phyloP scores from a whole-genome alignment of 208 protist species.

The Crithidia thermophila region DNA sequence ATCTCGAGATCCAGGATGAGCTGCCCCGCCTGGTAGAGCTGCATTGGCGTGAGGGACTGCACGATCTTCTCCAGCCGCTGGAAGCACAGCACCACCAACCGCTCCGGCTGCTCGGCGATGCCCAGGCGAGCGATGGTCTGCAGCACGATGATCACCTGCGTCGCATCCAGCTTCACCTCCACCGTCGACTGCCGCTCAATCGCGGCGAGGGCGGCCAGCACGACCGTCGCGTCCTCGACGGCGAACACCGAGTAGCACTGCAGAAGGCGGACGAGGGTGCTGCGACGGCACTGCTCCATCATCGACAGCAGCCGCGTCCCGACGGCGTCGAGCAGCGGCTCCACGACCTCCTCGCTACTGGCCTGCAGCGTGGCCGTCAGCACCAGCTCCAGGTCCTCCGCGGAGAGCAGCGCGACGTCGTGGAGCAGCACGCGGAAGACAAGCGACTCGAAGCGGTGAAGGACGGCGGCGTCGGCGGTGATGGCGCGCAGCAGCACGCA shows the following conservation, averaged over 20 bases:
- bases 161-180: slow-evolving; percentile 54
- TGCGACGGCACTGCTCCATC: slow-evolving; percentile 69
- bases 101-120: slow-evolving; percentile 33
- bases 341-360: slow-evolving; percentile 37
- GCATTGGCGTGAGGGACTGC: slow-evolving; percentile 40
- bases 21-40: slow-evolving; percentile 58
- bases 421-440: slow-evolving; percentile 45
- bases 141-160: slow-evolving; percentile 70
- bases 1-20: slow-evolving; percentile 79
- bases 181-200: slow-evolving; percentile 65
- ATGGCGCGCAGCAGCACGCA: slow-evolving; percentile 80
- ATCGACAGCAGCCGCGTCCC: slow-evolving; percentile 63
- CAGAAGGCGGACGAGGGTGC: slow-evolving; percentile 77
- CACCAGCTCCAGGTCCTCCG: slow-evolving; percentile 81
- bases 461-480: slow-evolving; percentile 39
- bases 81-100: slow-evolving; percentile 62
- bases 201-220: slow-evolving; percentile 31
- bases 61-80: slow-evolving; percentile 59
- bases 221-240: slow-evolving; percentile 59
- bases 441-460: slow-evolving; percentile 49
- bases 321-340: slow-evolving; percentile 76
- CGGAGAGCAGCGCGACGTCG: slow-evolving; percentile 61
- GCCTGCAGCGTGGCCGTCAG: slow-evolving; percentile 57
- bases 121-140: slow-evolving; percentile 51
- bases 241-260: slow-evolving; percentile 75